Conservation (phyloP, 2,329 filamentous ascomycete species). For the Colletotrichum destructivum region DNA sequence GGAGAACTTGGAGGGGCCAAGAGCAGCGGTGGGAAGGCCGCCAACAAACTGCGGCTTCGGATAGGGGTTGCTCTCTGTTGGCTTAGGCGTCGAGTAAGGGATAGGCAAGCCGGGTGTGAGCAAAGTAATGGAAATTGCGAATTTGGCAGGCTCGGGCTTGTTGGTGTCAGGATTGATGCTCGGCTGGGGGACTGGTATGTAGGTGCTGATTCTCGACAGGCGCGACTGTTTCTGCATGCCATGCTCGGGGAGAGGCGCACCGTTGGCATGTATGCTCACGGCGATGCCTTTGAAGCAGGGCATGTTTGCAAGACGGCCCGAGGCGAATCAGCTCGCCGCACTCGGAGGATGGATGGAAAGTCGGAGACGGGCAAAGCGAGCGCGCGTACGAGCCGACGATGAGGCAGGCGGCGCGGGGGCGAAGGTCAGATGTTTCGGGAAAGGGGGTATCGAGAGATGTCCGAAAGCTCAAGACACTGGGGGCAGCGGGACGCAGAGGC, state of each 20-base stretch:
- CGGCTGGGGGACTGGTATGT: conserved; percentile 94
- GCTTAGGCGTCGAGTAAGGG: conserved; percentile 91
- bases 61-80: conserved; percentile 81
- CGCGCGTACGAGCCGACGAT: neutral
- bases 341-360: neutral
- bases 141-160: conserved; percentile 93
- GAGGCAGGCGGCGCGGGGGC: neutral
- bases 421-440: neutral
- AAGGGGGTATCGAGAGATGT: neutral
- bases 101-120: conserved; percentile 90
- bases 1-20: conserved; percentile 62
- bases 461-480: neutral
- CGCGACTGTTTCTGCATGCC: conserved; percentile 95
- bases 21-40: conserved; percentile 70
- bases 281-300: conserved; percentile 99
- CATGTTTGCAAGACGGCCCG: conserved; percentile 63
- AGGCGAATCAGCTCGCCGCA: conserved; percentile 11
- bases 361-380: conserved; percentile 2
- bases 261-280: conserved; percentile 91
- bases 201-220: conserved; percentile 93
- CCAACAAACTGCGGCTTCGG: conserved; percentile 88
- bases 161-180: conserved; percentile 74
- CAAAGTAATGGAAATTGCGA: conserved; percentile 97
- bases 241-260: conserved; percentile 88
- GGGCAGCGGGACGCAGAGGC: neutral